Conservation (phyloP, 495 filamentous ascomycete species). For the Copromyces sp. region DNA sequence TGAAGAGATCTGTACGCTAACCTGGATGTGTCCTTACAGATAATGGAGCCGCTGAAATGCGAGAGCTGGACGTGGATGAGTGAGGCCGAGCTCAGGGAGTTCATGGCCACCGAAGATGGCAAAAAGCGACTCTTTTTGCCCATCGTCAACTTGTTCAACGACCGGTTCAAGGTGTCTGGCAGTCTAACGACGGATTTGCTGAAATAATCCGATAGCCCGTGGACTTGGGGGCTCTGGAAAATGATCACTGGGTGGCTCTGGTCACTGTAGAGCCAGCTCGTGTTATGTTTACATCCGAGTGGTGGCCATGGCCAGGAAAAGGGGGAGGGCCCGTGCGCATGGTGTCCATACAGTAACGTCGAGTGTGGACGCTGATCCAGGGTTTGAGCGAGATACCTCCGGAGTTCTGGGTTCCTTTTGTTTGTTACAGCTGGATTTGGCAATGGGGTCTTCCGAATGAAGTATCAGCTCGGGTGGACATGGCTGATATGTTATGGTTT, state of each 20-base stretch:
- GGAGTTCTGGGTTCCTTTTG: neutral
- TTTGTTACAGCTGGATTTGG: neutral
- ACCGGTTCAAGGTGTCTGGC: constrained; percentile 39
- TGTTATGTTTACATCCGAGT: neutral
- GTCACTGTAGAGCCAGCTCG: neutral
- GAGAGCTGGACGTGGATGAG: constrained; percentile 50
- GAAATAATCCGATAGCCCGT: neutral
- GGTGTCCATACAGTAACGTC: neutral
- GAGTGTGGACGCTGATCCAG: neutral
- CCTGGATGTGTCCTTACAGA: constrained; percentile 12
- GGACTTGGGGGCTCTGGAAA: neutral
- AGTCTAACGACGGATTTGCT: neutral
- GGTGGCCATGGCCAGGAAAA: neutral
- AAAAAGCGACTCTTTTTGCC: constrained; percentile 44
- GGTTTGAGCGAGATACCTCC: neutral
- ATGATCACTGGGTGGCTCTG: neutral
- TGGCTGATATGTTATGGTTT: neutral
- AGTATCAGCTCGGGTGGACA: neutral
- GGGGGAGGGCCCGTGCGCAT: neutral
- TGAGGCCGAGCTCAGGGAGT: constrained; percentile 36
- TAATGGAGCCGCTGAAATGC: constrained; percentile 57
- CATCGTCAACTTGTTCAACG: constrained; percentile 40
- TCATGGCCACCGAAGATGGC: constrained; percentile 15
- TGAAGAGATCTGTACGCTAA: neutral
- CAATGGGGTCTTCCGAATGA: neutral